Percentiles rank a stretch among this genome's conserved stretches.
Evolutionary conservation across 352 stramenopile genomes (phyloP).

Genomic region (Aphanomyces invadans): DNA sequence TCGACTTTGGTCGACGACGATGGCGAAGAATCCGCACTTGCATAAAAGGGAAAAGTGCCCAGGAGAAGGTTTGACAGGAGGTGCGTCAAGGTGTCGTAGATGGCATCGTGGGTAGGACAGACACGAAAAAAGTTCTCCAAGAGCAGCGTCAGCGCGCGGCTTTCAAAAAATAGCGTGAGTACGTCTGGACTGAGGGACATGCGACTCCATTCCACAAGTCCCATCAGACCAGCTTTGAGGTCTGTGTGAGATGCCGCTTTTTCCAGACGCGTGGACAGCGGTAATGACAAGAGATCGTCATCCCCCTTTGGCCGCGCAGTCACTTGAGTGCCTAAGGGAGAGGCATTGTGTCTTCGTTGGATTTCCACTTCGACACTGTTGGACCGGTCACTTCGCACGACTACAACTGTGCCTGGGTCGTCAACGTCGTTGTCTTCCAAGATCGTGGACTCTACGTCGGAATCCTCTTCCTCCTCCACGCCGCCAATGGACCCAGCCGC

Average conservation of each 20-base stretch:
- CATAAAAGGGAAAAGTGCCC: conserved; percentile 10
- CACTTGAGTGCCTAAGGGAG: not conserved
- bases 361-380: conserved; percentile 22
- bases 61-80: conserved; percentile 42
- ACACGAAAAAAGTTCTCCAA: conserved; percentile 49
- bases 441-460: conserved; percentile 6
- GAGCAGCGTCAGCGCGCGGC: conserved; percentile 49
- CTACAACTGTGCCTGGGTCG: not conserved
- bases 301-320: not conserved
- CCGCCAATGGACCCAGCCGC: conserved; percentile 8
- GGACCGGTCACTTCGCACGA: conserved; percentile 21
- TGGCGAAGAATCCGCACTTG: not conserved
- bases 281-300: conserved; percentile 37
- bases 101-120: conserved; percentile 28
- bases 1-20: not conserved
- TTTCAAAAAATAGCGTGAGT: conserved; percentile 65
- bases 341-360: conserved; percentile 1
- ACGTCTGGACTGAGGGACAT: conserved; percentile 53
- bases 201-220: conserved; percentile 63
- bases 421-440: conserved; percentile 9
- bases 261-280: conserved; percentile 49
- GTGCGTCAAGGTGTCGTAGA: conserved; percentile 50
- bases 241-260: conserved; percentile 57
- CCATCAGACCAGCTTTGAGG: conserved; percentile 61
- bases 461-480: conserved; percentile 23